Conservation (phyloP, 371 early-diverging fungal genomes). For the Blastocladiella emersonii region DNA sequence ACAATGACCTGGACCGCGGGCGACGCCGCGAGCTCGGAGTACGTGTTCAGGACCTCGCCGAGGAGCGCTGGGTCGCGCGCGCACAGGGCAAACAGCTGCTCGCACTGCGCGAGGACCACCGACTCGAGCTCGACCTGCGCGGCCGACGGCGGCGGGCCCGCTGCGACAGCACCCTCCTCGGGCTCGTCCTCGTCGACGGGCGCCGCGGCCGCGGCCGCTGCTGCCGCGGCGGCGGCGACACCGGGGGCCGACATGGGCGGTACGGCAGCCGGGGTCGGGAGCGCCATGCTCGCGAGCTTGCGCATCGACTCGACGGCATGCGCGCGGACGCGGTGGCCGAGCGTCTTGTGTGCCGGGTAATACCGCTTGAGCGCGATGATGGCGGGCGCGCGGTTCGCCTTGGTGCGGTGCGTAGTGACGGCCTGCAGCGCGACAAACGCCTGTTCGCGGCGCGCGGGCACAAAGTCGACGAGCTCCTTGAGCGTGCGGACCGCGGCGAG, state of each 20-base stretch:
- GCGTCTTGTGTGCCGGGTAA: conserved; percentile 6
- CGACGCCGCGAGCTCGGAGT: background rate
- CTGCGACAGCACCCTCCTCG: background rate
- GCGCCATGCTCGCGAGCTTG: background rate
- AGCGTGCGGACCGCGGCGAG: background rate
- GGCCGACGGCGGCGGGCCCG: background rate
- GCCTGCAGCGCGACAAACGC: background rate
- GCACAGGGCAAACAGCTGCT: background rate
- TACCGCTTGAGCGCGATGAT: background rate
- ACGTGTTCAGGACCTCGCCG: background rate
- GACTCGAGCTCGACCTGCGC: background rate
- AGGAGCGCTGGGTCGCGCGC: background rate
- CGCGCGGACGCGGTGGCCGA: background rate
- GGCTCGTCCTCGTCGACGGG: background rate
- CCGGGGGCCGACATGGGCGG: too few relatives aligned
- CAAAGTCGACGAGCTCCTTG: conserved; percentile 1
- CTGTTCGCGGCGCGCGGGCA: background rate
- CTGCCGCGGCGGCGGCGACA: too few relatives aligned
- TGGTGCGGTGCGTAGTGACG: background rate
- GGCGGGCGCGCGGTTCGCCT: background rate
- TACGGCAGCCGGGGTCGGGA: too few relatives aligned
- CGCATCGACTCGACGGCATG: background rate
- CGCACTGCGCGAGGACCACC: background rate
- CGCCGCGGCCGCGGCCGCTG: background rate
- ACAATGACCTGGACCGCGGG: background rate